Base-by-base conservation (phyloP, 2,329 filamentous ascomycete species). In the Eurotiales sp. region DNA sequence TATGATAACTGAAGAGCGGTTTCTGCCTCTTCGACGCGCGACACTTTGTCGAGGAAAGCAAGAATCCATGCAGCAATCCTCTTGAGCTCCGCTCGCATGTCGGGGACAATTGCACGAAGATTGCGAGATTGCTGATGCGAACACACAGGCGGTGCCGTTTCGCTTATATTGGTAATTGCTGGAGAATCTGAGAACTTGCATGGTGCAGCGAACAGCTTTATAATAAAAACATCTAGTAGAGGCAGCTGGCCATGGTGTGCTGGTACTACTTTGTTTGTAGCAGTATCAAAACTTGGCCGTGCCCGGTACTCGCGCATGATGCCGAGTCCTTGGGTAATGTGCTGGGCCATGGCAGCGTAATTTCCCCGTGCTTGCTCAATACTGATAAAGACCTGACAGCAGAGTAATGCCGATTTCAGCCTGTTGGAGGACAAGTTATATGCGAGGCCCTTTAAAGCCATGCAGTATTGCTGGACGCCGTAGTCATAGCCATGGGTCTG, bases 361-460 rank as follows among this genome's bases (percentile, higher is more conserved):
- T 52, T 47, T 15, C 36, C 30, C 23, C 37, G 50, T 14, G 47
- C 27, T 44, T 52, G 50, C 50, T 52, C 50, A 39, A 52, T 52
- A 30, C 50, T 52, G 37, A 52, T 52, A 19, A 52, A 52, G 37
- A 52, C 34, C 7, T 52, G 44, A 29, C 50, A 52, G 29, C 50
- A 52, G 39, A 52, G 50, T 39, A 52, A 47, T 39, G 39, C 37
- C 17, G 50, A 52, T 37, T 48, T 52, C 29, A 52, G 39, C 8
- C 21, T 37, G 15, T 19, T 30, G 12, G 44, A 30, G 22, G 50
- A 52, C 30, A 52, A 36, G 37, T 47, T 48, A 15, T 37, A 52
- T 10, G 50, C 50, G 27, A 52, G 50, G 11, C 22, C 30, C 1
- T 44, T 37, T 15, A 52, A 39, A 17, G 50, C 44, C 4, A 27